Evolutionary conservation across 1,284 basidiomycete species (phyloP).

Genomic region (Pseudozyma thailandica): DNA sequence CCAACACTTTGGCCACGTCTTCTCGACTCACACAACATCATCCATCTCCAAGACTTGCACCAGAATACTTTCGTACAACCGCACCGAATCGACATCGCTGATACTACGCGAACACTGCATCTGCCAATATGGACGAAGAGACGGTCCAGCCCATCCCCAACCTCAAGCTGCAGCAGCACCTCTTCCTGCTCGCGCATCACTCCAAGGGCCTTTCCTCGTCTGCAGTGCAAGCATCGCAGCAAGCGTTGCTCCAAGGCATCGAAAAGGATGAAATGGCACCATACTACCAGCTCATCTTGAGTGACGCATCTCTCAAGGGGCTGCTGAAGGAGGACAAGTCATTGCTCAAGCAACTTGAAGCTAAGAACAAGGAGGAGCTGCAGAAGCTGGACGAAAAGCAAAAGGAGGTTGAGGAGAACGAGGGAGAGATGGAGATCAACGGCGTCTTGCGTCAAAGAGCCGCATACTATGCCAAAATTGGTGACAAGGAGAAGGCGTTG

Average conservation of each 20-base stretch:
- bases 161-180: slow-evolving; percentile 63
- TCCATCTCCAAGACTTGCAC: too few species aligned
- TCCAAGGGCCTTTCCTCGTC: slow-evolving; percentile 21
- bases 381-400: slow-evolving; percentile 81
- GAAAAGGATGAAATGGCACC: slow-evolving; percentile 75
- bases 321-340: slow-evolving; percentile 71
- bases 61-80: too few species aligned
- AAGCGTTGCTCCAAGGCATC: slow-evolving; percentile 79
- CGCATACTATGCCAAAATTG: slow-evolving; percentile 86
- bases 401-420: slow-evolving; percentile 86
- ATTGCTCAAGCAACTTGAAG: slow-evolving; percentile 78
- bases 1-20: slow-evolving; percentile 23
- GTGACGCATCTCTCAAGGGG: slow-evolving; percentile 66
- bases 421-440: slow-evolving; percentile 92
- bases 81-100: too few species aligned
- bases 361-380: slow-evolving; percentile 80
- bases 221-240: slow-evolving; percentile 72
- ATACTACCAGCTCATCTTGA: slow-evolving; percentile 60
- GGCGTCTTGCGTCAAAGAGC: slow-evolving; percentile 87
- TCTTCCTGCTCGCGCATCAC: slow-evolving; percentile 62
- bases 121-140: slow-evolving; percentile 60
- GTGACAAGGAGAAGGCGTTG: slow-evolving; percentile 77
- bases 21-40: neutral
- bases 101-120: neutral
- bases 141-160: slow-evolving; percentile 64